Base-by-base conservation (phyloP, 176 grass and related monocot genomes). In the Carex littledalei region DNA sequence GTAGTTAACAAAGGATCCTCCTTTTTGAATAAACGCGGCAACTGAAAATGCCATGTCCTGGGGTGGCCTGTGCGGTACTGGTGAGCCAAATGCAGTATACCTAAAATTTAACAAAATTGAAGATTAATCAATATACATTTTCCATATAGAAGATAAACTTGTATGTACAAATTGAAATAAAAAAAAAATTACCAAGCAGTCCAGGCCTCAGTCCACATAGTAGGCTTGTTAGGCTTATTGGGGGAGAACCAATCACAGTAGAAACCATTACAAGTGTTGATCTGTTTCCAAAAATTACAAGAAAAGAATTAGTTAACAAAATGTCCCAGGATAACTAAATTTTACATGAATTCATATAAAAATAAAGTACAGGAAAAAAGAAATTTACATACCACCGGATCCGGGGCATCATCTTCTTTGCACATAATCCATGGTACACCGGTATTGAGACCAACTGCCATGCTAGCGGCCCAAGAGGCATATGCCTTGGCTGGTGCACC, bases 151-250 rank as follows among this genome's bases (percentile, higher is more conserved):
- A 85, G 35, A 74, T 21, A 72, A 45, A 58, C 35, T 47, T 62
- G 79, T 11, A 78, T 84, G 41, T 37, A 34, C 50, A 87, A 54
- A 65, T 11, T 79, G 84, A 41, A 83, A 26, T 26, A 16, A 9
- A 37, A 32, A 74, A 39, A 87, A 88, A 76, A 8, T 81, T 94
- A 98, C 96, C 96, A 99, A 65, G 91, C 88, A 84, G 96, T 99
- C 96, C 96, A 99, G 83, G 91, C 93, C 75, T 99, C 96, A 15
- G 96, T 99, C 96, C 96, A 99, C 90, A 99, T 99, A 24, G 78
- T 99, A 67, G 96, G 96, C 39, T 99, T 99, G 81, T 91, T 74
- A 72, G 81, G 93, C 71, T 91, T 91, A 67, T 99, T 99, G 7
- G 96, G 96, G 66, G 90, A 88, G 71, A 99, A 99, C 84, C 87